Evolutionary conservation across 2,329 filamentous ascomycete species (phyloP).

Genomic region (Epichloe gansuensis): DNA sequence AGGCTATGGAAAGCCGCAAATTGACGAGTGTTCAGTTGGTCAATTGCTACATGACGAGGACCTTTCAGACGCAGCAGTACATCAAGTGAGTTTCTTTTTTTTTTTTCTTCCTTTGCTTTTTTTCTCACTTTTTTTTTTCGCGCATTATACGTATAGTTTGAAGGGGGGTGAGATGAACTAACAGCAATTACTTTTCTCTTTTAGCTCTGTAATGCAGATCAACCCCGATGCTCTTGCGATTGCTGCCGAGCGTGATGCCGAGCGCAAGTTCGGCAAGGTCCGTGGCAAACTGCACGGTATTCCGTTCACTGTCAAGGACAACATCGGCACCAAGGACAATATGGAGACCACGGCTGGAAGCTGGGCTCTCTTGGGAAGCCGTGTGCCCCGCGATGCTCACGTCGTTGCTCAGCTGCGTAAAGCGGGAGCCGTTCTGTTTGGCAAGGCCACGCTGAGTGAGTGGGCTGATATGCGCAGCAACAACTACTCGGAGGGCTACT

Average conservation of each 20-base stretch:
- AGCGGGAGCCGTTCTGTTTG: constrained; percentile 56
- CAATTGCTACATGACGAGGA: constrained; percentile 48
- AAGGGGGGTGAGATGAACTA: too few relatives aligned
- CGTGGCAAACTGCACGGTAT: constrained; percentile 63
- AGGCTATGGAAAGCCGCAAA: constrained; percentile 37
- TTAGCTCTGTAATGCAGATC: constrained; percentile 45
- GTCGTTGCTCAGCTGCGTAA: constrained; percentile 49
- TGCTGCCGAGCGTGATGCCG: constrained; percentile 45
- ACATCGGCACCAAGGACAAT: constrained; percentile 53
- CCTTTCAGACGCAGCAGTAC: constrained; percentile 50
- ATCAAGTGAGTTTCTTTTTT: constrained; percentile 35
- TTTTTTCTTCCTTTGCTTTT: neutral
- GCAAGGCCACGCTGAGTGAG: constrained; percentile 58
- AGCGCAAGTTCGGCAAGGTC: constrained; percentile 41
- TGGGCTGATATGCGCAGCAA: constrained; percentile 62
- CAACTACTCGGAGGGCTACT: constrained; percentile 57
- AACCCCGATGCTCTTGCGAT: constrained; percentile 56
- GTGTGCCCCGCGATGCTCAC: constrained; percentile 54
- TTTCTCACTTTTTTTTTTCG: neutral
- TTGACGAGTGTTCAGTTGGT: constrained; percentile 47
- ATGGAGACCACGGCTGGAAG: constrained; percentile 65
- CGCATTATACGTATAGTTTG: too few relatives aligned
- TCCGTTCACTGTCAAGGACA: constrained; percentile 64
- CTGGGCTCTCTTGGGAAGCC: constrained; percentile 50
- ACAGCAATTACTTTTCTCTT: too few relatives aligned